Conservation (phyloP, 306 rosid genomes). For the Citrullus colocynthis region DNA sequence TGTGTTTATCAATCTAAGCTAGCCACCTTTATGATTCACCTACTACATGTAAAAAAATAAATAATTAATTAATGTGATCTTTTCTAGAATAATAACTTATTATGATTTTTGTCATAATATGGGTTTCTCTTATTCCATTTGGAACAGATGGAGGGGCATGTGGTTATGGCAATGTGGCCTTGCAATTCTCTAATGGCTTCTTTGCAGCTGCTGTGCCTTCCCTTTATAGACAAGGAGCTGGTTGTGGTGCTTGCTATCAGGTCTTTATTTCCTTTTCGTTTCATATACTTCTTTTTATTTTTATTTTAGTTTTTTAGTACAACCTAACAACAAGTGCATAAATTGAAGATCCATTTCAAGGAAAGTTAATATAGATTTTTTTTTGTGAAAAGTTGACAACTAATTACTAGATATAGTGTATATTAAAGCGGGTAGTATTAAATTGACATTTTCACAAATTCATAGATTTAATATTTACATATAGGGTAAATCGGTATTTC, state of each 20-base stretch:
- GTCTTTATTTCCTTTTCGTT: not conserved
- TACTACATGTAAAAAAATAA: slow-evolving; percentile 38
- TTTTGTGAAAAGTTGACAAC: not conserved
- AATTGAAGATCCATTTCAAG: too few relatives aligned
- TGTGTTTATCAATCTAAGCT: slow-evolving; percentile 30
- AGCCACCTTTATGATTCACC: slow-evolving; percentile 39
- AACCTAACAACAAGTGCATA: too few relatives aligned
- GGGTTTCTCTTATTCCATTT: not conserved
- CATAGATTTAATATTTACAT: too few relatives aligned
- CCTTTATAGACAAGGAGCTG: slow-evolving; percentile 3
- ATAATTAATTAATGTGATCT: not conserved
- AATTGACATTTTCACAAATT: too few relatives aligned
- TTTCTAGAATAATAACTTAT: not conserved
- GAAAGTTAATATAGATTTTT: not conserved
- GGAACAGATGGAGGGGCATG: not conserved
- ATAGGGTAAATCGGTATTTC: too few relatives aligned
- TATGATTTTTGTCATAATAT: not conserved
- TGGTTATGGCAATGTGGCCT: not conserved
- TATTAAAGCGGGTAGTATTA: not conserved
- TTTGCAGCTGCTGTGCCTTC: not conserved
- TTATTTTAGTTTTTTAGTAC: too few relatives aligned
- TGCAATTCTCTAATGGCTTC: not conserved
- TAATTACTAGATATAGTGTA: not conserved
- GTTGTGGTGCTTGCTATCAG: slow-evolving; percentile 4
- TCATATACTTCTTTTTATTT: not conserved